These are phyloP conservation scores for Corymbia maculata DNA, from an alignment of 345 rosid genomes.

Conservation along the genomic window DNA sequence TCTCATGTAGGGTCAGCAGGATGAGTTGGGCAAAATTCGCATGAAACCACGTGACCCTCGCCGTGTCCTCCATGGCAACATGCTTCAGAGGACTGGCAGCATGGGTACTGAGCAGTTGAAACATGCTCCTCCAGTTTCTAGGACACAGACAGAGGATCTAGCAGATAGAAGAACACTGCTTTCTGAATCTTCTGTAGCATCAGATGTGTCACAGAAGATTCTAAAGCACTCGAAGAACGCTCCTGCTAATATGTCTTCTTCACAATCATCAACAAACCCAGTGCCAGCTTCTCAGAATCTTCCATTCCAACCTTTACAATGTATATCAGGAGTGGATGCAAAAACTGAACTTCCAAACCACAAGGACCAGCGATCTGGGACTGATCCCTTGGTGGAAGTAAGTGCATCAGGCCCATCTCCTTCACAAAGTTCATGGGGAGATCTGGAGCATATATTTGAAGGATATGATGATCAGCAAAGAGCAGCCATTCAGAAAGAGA, in stretches of 20 bases:
- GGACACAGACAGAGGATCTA: slow-evolving; percentile 20
- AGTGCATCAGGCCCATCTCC: slow-evolving; percentile 25
- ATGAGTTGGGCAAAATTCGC: slow-evolving; percentile 58
- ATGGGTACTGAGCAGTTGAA: slow-evolving; percentile 40
- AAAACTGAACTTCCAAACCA: slow-evolving; percentile 18
- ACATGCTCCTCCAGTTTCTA: slow-evolving; percentile 18
- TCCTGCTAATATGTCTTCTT: slow-evolving; percentile 45
- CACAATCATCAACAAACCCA: slow-evolving; percentile 36
- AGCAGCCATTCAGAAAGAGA: slow-evolving; percentile 90
- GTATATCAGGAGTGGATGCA: slow-evolving; percentile 15
- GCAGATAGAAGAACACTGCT: slow-evolving; percentile 21
- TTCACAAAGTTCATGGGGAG: slow-evolving; percentile 69
- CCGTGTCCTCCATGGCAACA: slow-evolving; percentile 59
- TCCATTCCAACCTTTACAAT: slow-evolving; percentile 28
- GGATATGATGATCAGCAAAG: slow-evolving; percentile 81
- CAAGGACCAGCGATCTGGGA: slow-evolving; percentile 18
- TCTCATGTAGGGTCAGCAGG: slow-evolving; percentile 21
- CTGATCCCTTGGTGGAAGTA: slow-evolving; percentile 23
- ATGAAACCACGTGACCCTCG: slow-evolving; percentile 99
- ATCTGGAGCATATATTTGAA: slow-evolving; percentile 86
- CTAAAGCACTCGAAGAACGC: slow-evolving; percentile 60
- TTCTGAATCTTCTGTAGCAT: slow-evolving; percentile 22
- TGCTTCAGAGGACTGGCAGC: slow-evolving; percentile 45
- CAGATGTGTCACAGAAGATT: slow-evolving; percentile 58
- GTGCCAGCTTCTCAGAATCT: slow-evolving; percentile 23